Evolutionary conservation across 345 rosid genomes (phyloP).

Genomic region (Lepidium aucheri): DNA sequence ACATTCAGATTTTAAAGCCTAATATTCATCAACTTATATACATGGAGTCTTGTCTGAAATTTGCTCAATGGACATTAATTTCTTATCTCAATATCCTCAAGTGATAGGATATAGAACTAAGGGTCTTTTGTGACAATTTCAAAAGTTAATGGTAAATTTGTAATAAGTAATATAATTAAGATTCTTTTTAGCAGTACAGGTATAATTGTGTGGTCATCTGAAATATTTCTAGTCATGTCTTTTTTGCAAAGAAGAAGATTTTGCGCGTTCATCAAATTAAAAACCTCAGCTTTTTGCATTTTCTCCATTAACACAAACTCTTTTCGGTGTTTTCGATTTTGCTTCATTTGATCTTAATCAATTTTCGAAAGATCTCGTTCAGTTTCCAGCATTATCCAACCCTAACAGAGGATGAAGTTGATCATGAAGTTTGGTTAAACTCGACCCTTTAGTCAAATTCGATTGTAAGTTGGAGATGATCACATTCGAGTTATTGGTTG

Average conservation of each 20-base stretch:
- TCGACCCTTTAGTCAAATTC: constrained; percentile 15
- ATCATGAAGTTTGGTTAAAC: constrained; percentile 33
- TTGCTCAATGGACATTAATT: neutral
- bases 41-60: too few relatives aligned
- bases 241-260: too few relatives aligned
- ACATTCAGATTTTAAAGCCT: neutral
- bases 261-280: neutral
- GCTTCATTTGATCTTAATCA: neutral
- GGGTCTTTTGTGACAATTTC: neutral
- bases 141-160: neutral
- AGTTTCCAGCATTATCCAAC: neutral
- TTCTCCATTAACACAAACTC: neutral
- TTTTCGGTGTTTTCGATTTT: neutral
- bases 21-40: neutral
- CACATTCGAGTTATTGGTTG: neutral
- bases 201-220: neutral
- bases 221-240: too few relatives aligned
- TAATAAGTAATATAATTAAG: neutral
- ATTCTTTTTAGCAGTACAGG: neutral
- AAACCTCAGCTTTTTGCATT: neutral
- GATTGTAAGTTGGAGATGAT: constrained; percentile 32
- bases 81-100: neutral
- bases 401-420: neutral
- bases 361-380: neutral
- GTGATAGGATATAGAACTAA: neutral